These are phyloP conservation scores for Irpex rosettiformis DNA, from an alignment of 1,284 basidiomycete genomes.

Conservation along the genomic window DNA sequence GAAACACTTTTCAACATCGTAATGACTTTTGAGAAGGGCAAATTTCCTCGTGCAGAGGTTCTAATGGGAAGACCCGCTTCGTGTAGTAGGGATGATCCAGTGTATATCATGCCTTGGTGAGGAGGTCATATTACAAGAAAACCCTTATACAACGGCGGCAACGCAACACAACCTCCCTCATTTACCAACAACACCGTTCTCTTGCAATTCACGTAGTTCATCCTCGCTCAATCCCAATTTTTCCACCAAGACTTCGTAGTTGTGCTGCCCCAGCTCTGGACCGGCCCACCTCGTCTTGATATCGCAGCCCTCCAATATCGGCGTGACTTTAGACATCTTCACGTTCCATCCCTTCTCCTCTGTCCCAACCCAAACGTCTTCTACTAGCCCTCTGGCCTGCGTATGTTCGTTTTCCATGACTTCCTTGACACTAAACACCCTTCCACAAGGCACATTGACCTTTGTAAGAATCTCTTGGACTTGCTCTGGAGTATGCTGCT, in stretches of 20 bases:
- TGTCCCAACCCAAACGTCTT: slow-evolving; percentile 53
- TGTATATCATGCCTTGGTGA: slow-evolving; percentile 28
- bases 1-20: slow-evolving; percentile 35
- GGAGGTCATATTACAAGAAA: background rate
- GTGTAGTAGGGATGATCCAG: slow-evolving; percentile 17
- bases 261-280: slow-evolving; percentile 62
- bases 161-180: slow-evolving; percentile 10
- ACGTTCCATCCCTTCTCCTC: slow-evolving; percentile 48
- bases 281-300: slow-evolving; percentile 62
- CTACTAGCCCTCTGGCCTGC: slow-evolving; percentile 50
- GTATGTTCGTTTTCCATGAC: slow-evolving; percentile 57
- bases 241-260: slow-evolving; percentile 49
- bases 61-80: slow-evolving; percentile 29
- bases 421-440: slow-evolving; percentile 59
- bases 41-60: slow-evolving; percentile 28
- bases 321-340: slow-evolving; percentile 63
- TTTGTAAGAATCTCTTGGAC: slow-evolving; percentile 51
- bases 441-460: slow-evolving; percentile 60
- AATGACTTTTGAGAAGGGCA: slow-evolving; percentile 29
- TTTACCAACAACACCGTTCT: slow-evolving; percentile 43
- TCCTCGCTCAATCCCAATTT: slow-evolving; percentile 45
- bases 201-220: slow-evolving; percentile 41
- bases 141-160: background rate
- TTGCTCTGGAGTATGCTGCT: slow-evolving; percentile 52
- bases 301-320: slow-evolving; percentile 54